Percentiles rank a stretch among this genome's conserved stretches.
phyloP scores from a whole-genome alignment of 2,329 filamentous ascomycete genomes.

The Verticillium dahliae region DNA sequence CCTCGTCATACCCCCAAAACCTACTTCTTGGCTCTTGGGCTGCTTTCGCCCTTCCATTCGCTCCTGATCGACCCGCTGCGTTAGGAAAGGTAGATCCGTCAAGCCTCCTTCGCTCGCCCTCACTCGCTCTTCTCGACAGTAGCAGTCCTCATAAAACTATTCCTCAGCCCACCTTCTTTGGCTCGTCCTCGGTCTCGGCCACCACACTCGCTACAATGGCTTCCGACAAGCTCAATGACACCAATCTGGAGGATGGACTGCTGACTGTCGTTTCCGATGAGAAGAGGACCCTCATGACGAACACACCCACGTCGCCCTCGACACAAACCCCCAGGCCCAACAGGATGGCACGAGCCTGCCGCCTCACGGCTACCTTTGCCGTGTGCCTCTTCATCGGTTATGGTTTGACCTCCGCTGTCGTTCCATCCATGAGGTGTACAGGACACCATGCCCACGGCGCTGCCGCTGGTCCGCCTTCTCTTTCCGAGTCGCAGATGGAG shows the following conservation, averaged over 20 bases:
- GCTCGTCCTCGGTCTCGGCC: not conserved
- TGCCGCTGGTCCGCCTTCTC: not conserved
- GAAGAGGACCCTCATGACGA: constrained; percentile 7
- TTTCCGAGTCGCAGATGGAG: not conserved
- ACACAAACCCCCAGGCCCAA: not conserved
- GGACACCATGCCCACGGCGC: constrained; percentile 2
- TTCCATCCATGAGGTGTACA: constrained; percentile 5
- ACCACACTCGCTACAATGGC: constrained; percentile 8
- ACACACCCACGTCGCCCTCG: constrained; percentile 2
- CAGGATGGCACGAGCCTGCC: constrained; percentile 14
- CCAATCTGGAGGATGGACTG: constrained; percentile 13
- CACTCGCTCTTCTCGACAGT: not conserved
- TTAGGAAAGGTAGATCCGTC: constrained; percentile 6
- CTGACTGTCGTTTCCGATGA: constrained; percentile 10
- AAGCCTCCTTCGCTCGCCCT: not conserved
- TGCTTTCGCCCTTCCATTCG: not conserved
- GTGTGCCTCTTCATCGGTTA: constrained; percentile 15
- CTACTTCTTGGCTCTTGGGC: not conserved
- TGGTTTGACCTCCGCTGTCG: constrained; percentile 14
- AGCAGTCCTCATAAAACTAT: not conserved
- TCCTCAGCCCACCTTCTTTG: constrained; percentile 7
- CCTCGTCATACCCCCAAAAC: not conserved
- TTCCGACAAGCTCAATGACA: constrained; percentile 10
- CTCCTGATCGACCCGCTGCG: constrained; percentile 4
- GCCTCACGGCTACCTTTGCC: constrained; percentile 13